Base-by-base conservation (phyloP, 352 stramenopile species). In the Globisporangium uncinulatum region DNA sequence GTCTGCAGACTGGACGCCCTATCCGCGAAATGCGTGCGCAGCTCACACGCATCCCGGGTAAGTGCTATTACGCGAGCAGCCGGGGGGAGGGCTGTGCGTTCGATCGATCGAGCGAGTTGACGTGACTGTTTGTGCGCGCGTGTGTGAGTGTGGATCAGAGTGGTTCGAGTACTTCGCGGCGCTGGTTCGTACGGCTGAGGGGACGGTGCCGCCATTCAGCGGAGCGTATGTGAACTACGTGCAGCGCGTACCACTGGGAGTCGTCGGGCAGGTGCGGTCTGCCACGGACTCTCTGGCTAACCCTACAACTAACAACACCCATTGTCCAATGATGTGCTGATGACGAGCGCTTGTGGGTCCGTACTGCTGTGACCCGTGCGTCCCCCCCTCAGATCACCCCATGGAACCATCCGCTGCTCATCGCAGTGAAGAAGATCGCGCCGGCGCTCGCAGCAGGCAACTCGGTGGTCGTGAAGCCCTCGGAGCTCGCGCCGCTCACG, bases 131-230 rank as follows among this genome's bases (percentile, higher is more conserved):
- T n/a, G n/a, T n/a, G 34, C 19, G 20, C 19, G 10, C 15, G 32
- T 17, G 19, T 51, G 32, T 17, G 19, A 47, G 32, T 36, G n/a
- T 41, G 15, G 11, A 29, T 31, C 56, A 69, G 83, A 94, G 62
- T 93, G 83, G 83, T 86, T 92, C 52, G 81, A 92, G 69, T 93
- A 94, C 54, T 93, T 92, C 64, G 73, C 77, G 34, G 72, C 78
- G 21, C 60, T 94, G n/a, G 71, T 84, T 17, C 65, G 84, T 14
- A 89, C 76, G 21, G 63, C 72, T 29, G 81, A 92, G 58, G 83
- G 78, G n/a, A 69, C 71, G 11, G 69, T 87, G 17, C 73, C 79
- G 36, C 78, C 79, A 3, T 92, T 92, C 56, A 74, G 63, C 29
- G 73, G 71, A 10, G 15, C 63, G 13, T 82, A 86, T 55, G 55